These are phyloP conservation scores for Teratosphaeria destructans DNA, from an alignment of 2,329 filamentous ascomycete species.

Conservation along the genomic window DNA sequence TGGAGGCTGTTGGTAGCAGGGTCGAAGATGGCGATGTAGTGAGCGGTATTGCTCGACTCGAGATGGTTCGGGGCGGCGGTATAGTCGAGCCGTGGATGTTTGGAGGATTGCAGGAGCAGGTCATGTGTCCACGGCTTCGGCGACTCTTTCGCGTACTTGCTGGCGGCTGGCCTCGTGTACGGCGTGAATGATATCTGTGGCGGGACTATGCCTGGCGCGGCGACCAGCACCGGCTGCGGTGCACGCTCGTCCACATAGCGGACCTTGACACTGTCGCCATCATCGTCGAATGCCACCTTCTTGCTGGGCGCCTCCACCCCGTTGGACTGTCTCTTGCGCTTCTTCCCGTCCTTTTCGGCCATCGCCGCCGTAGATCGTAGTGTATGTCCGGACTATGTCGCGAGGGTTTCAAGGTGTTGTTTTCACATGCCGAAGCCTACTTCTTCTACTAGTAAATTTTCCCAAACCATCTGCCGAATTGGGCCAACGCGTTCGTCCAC, in stretches of 20 bases:
- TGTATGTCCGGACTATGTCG: not conserved
- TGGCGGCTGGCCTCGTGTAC: conserved; percentile 28
- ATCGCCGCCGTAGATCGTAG: conserved; percentile 7
- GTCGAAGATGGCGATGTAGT: conserved; percentile 53
- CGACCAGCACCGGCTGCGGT: conserved; percentile 19
- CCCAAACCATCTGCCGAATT: not conserved
- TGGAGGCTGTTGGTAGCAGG: conserved; percentile 43
- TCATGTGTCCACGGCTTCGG: conserved; percentile 33
- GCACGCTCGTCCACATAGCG: conserved; percentile 7
- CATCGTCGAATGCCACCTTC: conserved; percentile 19
- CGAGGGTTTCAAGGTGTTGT: conserved; percentile 11
- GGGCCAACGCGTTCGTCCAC: not conserved
- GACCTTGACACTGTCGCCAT: conserved; percentile 17
- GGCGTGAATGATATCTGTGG: conserved; percentile 37
- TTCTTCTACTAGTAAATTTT: not conserved
- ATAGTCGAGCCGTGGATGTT: conserved; percentile 51
- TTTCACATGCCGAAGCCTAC: not conserved
- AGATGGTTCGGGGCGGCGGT: conserved; percentile 30
- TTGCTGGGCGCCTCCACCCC: conserved; percentile 34
- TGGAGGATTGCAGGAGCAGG: conserved; percentile 50
- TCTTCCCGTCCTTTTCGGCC: conserved; percentile 33
- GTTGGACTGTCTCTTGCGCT: conserved; percentile 41
- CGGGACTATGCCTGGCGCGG: conserved; percentile 32
- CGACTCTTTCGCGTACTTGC: conserved; percentile 17
- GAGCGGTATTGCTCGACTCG: conserved; percentile 38